Conservation (phyloP, 768 basidiomycete genomes). For the Boletales sp. region DNA sequence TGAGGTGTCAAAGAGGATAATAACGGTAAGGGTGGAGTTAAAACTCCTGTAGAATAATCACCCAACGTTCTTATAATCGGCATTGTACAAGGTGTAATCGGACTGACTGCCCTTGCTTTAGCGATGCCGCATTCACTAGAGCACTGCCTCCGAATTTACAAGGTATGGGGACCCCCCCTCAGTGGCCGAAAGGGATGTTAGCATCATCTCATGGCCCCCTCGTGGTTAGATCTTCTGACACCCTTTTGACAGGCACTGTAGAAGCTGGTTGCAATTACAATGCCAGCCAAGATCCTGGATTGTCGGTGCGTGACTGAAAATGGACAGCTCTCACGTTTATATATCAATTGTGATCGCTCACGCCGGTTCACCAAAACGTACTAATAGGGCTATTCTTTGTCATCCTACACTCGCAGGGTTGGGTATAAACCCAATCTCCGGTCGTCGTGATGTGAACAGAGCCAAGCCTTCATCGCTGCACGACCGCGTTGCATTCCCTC, state of each 20-base stretch:
- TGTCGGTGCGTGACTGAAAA: constrained; percentile 26
- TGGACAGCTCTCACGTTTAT: constrained; percentile 31
- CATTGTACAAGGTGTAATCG: constrained; percentile 26
- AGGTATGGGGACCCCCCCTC: constrained; percentile 24
- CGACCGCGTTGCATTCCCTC: constrained; percentile 14
- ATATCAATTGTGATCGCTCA: constrained; percentile 35
- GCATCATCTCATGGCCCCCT: constrained; percentile 31
- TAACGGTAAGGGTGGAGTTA: constrained; percentile 35
- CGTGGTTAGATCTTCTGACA: constrained; percentile 27
- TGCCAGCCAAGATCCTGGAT: constrained; percentile 28
- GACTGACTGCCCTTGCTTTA: constrained; percentile 25
- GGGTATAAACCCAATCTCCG: constrained; percentile 10
- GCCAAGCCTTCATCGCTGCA: constrained; percentile 11
- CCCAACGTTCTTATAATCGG: constrained; percentile 34
- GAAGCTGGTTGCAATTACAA: constrained; percentile 21
- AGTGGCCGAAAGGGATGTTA: constrained; percentile 24
- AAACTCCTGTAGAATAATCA: constrained; percentile 34
- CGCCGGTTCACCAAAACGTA: constrained; percentile 7
- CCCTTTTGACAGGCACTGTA: constrained; percentile 31
- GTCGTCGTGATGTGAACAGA: constrained; percentile 26
- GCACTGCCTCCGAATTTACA: constrained; percentile 32
- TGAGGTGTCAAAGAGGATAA: constrained; percentile 21
- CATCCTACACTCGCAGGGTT: constrained; percentile 12
- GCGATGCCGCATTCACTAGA: constrained; percentile 35
- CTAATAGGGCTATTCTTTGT: constrained; percentile 22